Evolutionary conservation across 1,139 yeast genomes (phyloP).

Genomic region (Diutina scorzettiae): DNA sequence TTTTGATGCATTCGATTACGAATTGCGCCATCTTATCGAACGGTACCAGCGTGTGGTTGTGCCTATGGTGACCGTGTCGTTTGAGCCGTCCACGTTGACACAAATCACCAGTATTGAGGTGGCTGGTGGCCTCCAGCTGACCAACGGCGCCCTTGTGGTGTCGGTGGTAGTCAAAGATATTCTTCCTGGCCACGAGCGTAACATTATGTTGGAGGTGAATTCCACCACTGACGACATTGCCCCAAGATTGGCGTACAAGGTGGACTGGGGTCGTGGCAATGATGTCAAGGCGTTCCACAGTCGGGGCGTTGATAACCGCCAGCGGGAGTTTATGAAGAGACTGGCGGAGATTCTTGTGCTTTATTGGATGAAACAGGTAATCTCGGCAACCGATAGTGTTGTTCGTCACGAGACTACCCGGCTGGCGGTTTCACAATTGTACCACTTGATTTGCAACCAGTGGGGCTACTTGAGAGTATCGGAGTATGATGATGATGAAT

Average conservation of each 20-base stretch:
- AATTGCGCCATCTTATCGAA: neutral
- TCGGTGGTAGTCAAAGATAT: constrained; percentile 1
- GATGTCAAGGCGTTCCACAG: neutral
- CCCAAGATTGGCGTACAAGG: neutral
- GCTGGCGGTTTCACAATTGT: constrained; percentile 1
- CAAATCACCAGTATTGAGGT: neutral
- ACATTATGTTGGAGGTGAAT: neutral
- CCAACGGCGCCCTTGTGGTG: neutral
- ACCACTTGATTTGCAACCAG: neutral
- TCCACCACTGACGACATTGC: neutral
- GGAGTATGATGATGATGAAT: neutral
- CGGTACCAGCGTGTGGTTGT: constrained; percentile 2
- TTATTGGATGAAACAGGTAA: neutral
- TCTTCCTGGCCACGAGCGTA: neutral
- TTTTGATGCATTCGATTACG: neutral
- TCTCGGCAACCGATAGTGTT: neutral
- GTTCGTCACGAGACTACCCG: neutral
- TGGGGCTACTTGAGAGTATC: neutral
- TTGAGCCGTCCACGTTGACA: neutral
- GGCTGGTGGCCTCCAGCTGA: neutral
- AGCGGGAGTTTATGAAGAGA: neutral
- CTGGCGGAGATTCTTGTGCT: neutral
- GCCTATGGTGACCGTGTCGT: neutral
- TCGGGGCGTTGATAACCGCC: neutral
- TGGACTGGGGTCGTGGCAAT: neutral